Percentiles rank a stretch among this genome's conserved stretches.
These are phyloP conservation scores for Bretschneidera sinensis DNA, from an alignment of 345 rosid genomes.

Conservation along the genomic window DNA sequence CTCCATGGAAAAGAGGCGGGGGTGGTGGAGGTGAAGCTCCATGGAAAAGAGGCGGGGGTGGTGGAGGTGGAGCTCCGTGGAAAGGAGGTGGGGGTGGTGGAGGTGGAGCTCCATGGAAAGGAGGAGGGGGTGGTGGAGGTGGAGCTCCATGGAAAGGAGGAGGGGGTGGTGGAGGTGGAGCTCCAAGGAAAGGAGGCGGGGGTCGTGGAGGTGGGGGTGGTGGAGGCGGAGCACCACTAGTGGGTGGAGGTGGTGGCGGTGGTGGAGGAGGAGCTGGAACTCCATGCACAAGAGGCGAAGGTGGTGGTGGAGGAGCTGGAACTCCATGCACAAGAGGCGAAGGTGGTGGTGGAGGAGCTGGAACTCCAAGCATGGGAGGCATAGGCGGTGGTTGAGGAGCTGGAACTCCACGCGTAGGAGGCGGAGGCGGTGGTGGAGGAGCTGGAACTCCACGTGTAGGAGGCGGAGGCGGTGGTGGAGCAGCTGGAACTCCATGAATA, in stretches of 20 bases:
- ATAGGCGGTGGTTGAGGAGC: conserved; percentile 8
- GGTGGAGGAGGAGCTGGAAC: conserved; percentile 20
- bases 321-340: background rate
- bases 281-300: background rate
- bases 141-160: conserved; percentile 19
- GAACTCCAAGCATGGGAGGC: conserved; percentile 3
- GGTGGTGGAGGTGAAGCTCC: conserved; percentile 13
- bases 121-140: conserved; percentile 40
- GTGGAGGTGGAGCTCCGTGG: conserved; percentile 26
- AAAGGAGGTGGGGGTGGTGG: conserved; percentile 18
- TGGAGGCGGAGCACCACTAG: conserved; percentile 19
- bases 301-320: conserved; percentile 17
- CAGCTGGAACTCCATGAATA: no score
- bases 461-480: no score
- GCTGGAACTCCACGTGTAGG: no score
- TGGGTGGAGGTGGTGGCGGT: conserved; percentile 16
- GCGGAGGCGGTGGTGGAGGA: conserved; percentile 4
- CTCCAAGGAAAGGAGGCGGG: conserved; percentile 9
- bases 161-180: conserved; percentile 19
- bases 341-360: conserved; percentile 14
- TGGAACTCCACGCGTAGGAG: conserved; percentile 8
- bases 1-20: conserved; percentile 19
- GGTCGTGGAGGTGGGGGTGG: conserved; percentile 26
- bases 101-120: conserved; percentile 24
- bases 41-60: conserved; percentile 24